Base-by-base conservation (phyloP, 2,329 filamentous ascomycete genomes). In the Cercospora sp. region DNA sequence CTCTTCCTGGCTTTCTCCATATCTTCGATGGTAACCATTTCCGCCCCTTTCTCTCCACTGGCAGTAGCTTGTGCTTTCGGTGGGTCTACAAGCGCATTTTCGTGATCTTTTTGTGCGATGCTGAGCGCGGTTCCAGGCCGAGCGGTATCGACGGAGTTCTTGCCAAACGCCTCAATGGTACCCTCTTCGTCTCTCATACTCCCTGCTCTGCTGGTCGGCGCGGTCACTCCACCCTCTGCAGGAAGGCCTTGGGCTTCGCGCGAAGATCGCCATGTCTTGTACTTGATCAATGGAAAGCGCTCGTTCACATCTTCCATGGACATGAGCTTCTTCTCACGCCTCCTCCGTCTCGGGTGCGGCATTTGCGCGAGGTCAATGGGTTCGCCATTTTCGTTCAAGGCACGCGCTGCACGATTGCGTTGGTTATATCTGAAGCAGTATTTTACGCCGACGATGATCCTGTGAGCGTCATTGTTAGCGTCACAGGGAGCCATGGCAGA, bases 361-460 rank as follows among this genome's bases (percentile, higher is more conserved):
- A 98, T 93, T 66, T 90, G 87, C 67, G 94, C 88, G 72, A 99
- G 84, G 70, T 93, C 93, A 76, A 99, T 96, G 16, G 91, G 92
- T 71, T 97, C 94, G 69, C 81, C 82, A 78, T 91, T 91, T 73
- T 94, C 91, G 75, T 93, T 91, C 72, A 91, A 83, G 81, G 87
- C 83, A 74, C 92, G 89, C 76, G 93, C 83, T 69, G 90, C 89
- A 62, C 95, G 90, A 78, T 96, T 96, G 68, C 95, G 90, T 74
- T 95, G 94, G 80, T 98, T 98, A 80, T 99, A 98, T 75, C 95
- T 88, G 82, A 99, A 99, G 82, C 95, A 99, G 81, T 99, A 99
- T 83, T 99, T 99, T 69, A 99, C 95, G 74, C 95, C 95, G 69
- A 99, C 95, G 75, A 99, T 99, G 76, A 99, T 99, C 95, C 95